Percentiles rank a stretch among this genome's conserved stretches.
phyloP scores from a whole-genome alignment of 176 grass and related monocot genomes.

The Bolboschoenus planiculmis region DNA sequence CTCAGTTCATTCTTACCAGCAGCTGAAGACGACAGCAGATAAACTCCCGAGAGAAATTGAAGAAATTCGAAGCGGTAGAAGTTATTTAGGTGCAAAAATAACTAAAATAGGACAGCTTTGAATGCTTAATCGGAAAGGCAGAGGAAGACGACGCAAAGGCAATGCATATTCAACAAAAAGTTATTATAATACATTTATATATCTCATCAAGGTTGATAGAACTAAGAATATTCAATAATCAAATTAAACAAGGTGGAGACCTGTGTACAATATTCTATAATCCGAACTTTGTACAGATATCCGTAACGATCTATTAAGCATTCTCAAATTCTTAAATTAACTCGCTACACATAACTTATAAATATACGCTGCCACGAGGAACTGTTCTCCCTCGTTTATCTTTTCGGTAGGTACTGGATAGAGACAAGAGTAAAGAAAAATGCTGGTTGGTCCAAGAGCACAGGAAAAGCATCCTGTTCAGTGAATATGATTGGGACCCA shows the following conservation, averaged over 20 bases:
- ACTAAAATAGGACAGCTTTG: neutral
- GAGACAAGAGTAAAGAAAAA: too few species aligned
- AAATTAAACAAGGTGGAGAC: neutral
- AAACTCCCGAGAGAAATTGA: neutral
- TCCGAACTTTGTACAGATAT: neutral
- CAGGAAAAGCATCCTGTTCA: neutral
- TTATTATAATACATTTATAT: too few species aligned
- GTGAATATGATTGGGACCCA: neutral
- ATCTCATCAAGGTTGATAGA: neutral
- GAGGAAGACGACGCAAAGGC: neutral
- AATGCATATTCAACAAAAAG: neutral
- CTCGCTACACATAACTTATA: neutral
- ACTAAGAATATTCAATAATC: neutral
- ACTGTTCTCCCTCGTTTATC: neutral
- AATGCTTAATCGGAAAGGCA: neutral
- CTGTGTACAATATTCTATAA: neutral
- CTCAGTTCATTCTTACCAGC: slow-evolving; percentile 1
- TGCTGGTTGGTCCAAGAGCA: neutral
- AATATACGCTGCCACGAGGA: neutral
- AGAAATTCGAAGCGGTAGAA: neutral
- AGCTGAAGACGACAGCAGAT: neutral
- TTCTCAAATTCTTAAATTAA: neutral
- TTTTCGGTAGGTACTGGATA: neutral
- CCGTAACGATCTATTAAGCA: neutral
- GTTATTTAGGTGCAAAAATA: neutral